Conservation (phyloP, 257 asterid genomes). For the Leptodermis oblonga region DNA sequence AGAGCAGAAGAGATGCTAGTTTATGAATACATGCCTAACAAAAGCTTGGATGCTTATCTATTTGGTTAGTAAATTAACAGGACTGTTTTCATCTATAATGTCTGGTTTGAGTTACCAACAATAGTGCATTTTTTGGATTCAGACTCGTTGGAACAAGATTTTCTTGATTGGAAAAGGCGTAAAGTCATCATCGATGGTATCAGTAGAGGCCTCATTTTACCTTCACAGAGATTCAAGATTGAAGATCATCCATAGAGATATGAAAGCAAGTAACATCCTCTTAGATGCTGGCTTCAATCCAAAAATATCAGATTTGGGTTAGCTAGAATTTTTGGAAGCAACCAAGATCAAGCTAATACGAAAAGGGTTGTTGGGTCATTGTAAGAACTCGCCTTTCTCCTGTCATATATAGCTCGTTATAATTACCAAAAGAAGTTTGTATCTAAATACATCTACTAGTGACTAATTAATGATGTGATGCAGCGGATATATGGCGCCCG, state of each 20-base stretch:
- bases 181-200: background rate
- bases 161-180: background rate
- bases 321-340: constrained; percentile 12
- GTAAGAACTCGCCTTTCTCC: constrained; percentile 7
- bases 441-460: background rate
- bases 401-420: background rate
- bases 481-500: constrained; percentile 42
- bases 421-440: background rate
- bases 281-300: constrained; percentile 4
- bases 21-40: constrained; percentile 8
- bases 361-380: background rate
- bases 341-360: constrained; percentile 10
- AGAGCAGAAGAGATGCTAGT: constrained; percentile 1
- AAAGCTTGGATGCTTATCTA: constrained; percentile 6
- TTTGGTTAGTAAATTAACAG: background rate
- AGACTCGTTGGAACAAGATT: background rate
- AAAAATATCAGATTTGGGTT: constrained; percentile 4
- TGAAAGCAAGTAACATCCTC: constrained; percentile 11
- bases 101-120: background rate
- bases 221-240: constrained; percentile 11
- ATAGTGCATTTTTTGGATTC: background rate
- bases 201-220: constrained; percentile 5
- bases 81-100: background rate
- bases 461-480: background rate
- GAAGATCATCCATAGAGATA: constrained; percentile 3